Conservation (phyloP, 176 grass and related monocot species). For the Rhynchospora tenuis region DNA sequence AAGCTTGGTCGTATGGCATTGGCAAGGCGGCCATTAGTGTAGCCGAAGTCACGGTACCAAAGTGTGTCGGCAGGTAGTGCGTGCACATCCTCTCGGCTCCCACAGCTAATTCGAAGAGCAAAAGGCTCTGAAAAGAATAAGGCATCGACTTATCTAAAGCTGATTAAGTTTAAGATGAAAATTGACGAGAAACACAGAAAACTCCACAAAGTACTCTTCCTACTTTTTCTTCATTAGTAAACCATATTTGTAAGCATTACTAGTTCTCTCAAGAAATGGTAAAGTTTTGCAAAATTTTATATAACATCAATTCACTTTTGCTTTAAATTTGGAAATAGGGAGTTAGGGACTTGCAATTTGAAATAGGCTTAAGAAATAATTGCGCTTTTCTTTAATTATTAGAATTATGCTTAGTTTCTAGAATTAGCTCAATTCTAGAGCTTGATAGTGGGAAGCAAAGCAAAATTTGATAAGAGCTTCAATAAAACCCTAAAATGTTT, state of each 20-base stretch:
- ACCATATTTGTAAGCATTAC: background rate
- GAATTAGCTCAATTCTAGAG: background rate
- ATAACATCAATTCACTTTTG: background rate
- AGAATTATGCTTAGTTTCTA: background rate
- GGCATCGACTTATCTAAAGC: background rate
- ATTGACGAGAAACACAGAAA: background rate
- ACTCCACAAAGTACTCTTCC: too few relatives aligned
- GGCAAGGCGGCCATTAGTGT: conserved; percentile 70
- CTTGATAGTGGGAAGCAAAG: background rate
- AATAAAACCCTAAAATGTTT: background rate
- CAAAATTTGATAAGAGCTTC: background rate
- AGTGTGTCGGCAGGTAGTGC: conserved; percentile 66
- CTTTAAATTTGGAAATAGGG: background rate
- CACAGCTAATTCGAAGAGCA: conserved; percentile 90
- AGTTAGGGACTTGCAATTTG: too few relatives aligned
- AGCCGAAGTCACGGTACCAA: conserved; percentile 96
- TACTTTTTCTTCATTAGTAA: background rate
- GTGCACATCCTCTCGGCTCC: conserved; percentile 69
- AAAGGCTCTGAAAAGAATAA: conserved; percentile 67
- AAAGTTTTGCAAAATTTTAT: background rate
- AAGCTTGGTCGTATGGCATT: conserved; percentile 69
- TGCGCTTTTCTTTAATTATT: too few relatives aligned
- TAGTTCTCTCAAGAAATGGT: background rate
- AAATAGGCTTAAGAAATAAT: too few relatives aligned
- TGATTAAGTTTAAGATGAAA: background rate